Evolutionary conservation across 2,329 filamentous ascomycete genomes (phyloP).

Genomic region (Emmonsia crescens): DNA sequence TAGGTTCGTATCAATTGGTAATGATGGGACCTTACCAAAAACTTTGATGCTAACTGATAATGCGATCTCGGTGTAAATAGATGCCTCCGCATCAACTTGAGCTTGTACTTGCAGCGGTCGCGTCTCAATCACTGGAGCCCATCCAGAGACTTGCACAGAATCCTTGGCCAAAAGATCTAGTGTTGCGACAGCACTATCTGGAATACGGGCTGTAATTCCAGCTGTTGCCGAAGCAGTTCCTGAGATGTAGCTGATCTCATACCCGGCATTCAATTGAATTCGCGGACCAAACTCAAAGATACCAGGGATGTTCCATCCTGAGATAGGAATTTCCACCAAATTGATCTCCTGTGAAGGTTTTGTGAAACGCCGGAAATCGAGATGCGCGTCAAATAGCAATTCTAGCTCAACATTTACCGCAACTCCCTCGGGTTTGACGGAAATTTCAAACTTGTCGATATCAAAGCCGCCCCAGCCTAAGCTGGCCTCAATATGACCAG

Average conservation of each 20-base stretch:
- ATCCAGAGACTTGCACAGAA: conserved; percentile 5
- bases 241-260: conserved; percentile 5
- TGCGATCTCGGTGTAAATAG: conserved; percentile 6
- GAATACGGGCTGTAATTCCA: conserved; percentile 4
- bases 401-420: not conserved
- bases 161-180: conserved; percentile 4
- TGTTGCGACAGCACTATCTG: conserved; percentile 6
- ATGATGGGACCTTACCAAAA: conserved; percentile 1
- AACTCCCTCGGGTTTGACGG: conserved; percentile 4
- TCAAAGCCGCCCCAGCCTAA: conserved; percentile 1
- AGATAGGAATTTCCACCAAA: conserved; percentile 4
- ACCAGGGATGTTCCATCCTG: conserved; percentile 8
- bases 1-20: too few species aligned
- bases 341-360: conserved; percentile 3
- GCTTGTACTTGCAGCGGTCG: conserved; percentile 4
- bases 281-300: conserved; percentile 6
- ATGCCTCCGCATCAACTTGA: conserved; percentile 5
- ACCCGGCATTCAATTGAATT: conserved; percentile 7
- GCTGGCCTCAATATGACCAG: conserved; percentile 8
- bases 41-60: conserved; percentile 6
- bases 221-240: conserved; percentile 4
- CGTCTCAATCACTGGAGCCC: conserved; percentile 5
- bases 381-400: conserved; percentile 2
- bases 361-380: conserved; percentile 1
- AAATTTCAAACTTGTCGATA: conserved; percentile 7